These are phyloP conservation scores for Chalciporus piperatus DNA, from an alignment of 768 basidiomycete species.

Conservation along the genomic window DNA sequence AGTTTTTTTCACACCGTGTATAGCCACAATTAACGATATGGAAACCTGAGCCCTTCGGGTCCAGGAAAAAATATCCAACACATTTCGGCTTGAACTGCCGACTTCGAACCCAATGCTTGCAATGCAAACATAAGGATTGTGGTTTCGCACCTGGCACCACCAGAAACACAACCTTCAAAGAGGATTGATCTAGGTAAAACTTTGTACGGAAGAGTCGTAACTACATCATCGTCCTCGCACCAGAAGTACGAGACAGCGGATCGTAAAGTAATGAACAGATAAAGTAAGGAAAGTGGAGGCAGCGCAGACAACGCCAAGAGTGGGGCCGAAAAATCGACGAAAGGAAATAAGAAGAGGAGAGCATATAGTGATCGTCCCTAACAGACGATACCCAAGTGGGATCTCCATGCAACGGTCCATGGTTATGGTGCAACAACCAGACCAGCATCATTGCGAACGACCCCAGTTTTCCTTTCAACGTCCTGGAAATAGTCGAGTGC, in stretches of 20 bases:
- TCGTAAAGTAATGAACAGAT: conserved; percentile 10
- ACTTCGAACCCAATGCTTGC: too few species aligned
- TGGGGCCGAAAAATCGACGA: conserved; percentile 5
- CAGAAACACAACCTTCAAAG: background rate
- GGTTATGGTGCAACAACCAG: conserved; percentile 15
- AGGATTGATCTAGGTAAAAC: background rate
- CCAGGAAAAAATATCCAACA: too few species aligned
- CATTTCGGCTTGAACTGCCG: too few species aligned
- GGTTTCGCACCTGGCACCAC: too few species aligned
- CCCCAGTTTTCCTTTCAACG: conserved; percentile 44
- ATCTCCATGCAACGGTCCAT: background rate
- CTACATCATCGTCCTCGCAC: conserved; percentile 8
- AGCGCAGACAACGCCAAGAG: conserved; percentile 1
- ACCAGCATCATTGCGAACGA: conserved; percentile 31
- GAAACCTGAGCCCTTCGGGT: too few species aligned
- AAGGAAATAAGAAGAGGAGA: background rate
- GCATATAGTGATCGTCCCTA: background rate
- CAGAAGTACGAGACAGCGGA: conserved; percentile 1
- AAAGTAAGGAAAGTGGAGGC: conserved; percentile 10
- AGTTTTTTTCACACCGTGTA: too few species aligned
- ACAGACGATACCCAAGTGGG: background rate
- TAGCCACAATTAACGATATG: too few species aligned
- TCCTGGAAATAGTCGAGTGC: conserved; percentile 74
- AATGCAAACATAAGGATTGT: too few species aligned
- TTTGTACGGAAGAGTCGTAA: background rate